These are phyloP conservation scores for Fusarium subtropicale DNA, from an alignment of 2,329 filamentous ascomycete species.

Conservation along the genomic window DNA sequence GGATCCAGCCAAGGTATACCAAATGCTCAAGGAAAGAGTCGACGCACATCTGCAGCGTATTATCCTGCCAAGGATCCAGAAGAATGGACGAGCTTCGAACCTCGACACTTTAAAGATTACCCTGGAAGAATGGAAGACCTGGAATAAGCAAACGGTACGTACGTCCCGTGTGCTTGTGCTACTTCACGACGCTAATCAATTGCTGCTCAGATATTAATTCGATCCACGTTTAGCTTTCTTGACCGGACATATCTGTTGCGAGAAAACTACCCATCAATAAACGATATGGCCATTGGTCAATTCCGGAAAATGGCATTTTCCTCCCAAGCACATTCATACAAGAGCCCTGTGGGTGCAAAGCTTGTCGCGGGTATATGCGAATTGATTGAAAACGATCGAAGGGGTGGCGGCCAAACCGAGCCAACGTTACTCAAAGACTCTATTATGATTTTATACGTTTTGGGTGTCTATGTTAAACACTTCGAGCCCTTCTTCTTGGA, in stretches of 20 bases:
- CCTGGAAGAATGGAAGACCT: slow-evolving; percentile 74
- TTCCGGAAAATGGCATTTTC: slow-evolving; percentile 74
- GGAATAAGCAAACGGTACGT: slow-evolving; percentile 83
- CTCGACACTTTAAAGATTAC: slow-evolving; percentile 72
- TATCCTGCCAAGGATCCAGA: slow-evolving; percentile 67
- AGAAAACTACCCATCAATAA: slow-evolving; percentile 76
- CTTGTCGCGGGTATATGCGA: slow-evolving; percentile 72
- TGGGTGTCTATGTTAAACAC: slow-evolving; percentile 80
- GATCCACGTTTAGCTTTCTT: slow-evolving; percentile 93
- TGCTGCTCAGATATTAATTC: slow-evolving; percentile 72
- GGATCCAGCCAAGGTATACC: slow-evolving; percentile 74
- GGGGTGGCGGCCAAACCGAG: slow-evolving; percentile 67
- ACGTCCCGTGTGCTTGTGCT: slow-evolving; percentile 46
- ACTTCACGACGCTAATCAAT: slow-evolving; percentile 18
- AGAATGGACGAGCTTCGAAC: slow-evolving; percentile 63
- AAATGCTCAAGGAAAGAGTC: slow-evolving; percentile 73
- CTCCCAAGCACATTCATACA: slow-evolving; percentile 34
- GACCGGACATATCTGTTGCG: slow-evolving; percentile 89
- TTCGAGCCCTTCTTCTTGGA: slow-evolving; percentile 84
- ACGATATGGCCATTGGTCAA: slow-evolving; percentile 81
- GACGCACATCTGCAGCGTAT: slow-evolving; percentile 73
- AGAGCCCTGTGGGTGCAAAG: slow-evolving; percentile 46
- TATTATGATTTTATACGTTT: slow-evolving; percentile 85
- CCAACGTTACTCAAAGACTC: slow-evolving; percentile 75
- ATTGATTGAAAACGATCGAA: slow-evolving; percentile 79